Conservation (phyloP, 345 rosid species). For the Populus tremula region DNA sequence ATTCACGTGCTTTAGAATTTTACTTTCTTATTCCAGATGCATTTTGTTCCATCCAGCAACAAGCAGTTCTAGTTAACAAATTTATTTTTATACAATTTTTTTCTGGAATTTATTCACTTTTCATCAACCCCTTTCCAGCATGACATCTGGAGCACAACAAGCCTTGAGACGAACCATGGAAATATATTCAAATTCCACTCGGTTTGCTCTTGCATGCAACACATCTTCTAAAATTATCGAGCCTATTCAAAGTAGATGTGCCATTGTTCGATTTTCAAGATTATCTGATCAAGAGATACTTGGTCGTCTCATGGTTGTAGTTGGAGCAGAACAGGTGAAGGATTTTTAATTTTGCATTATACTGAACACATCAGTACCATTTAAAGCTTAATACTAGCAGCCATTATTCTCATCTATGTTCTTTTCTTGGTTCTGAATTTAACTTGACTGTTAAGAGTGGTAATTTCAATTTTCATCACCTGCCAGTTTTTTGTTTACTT, state of each 20-base stretch:
- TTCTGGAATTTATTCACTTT: not conserved
- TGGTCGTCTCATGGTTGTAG: slow-evolving; percentile 85
- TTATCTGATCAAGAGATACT: slow-evolving; percentile 90
- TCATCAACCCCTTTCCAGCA: slow-evolving; percentile 36
- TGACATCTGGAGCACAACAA: slow-evolving; percentile 99
- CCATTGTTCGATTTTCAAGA: slow-evolving; percentile 88
- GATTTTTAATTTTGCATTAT: not conserved
- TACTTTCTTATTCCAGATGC: too few relatives aligned
- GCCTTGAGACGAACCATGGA: slow-evolving; percentile 96
- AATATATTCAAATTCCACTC: slow-evolving; percentile 86
- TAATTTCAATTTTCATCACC: not conserved
- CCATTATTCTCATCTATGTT: not conserved
- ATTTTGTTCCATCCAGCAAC: not conserved
- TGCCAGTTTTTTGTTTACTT: not conserved
- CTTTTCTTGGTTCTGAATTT: not conserved
- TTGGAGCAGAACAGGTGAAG: slow-evolving; percentile 76
- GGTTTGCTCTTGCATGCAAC: slow-evolving; percentile 97
- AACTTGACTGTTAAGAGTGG: not conserved
- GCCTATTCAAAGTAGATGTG: slow-evolving; percentile 99
- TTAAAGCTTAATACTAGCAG: not conserved
- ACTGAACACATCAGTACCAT: not conserved
- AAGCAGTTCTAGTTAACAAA: not conserved
- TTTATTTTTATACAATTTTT: not conserved
- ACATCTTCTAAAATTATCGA: slow-evolving; percentile 83
- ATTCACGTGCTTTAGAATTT: not conserved